phyloP scores from a whole-genome alignment of 2,329 filamentous ascomycete species.

The Sarocladium oryzae region DNA sequence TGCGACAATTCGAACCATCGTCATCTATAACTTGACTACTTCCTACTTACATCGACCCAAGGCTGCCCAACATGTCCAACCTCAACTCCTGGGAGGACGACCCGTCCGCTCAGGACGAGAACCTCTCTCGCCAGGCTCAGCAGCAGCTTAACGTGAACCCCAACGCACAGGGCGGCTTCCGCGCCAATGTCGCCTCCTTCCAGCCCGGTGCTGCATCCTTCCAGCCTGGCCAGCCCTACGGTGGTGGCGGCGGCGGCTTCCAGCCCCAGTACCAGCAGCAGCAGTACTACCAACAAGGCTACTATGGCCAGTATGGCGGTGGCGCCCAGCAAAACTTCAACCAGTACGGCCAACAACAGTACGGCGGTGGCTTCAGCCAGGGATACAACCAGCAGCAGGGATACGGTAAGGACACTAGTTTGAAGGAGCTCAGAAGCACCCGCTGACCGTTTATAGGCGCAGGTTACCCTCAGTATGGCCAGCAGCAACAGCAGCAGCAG shows the following conservation, averaged over 20 bases:
- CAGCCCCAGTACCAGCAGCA: slow-evolving; percentile 48
- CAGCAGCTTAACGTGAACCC: slow-evolving; percentile 70
- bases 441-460: slow-evolving; percentile 27
- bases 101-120: slow-evolving; percentile 68
- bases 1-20: slow-evolving; percentile 4
- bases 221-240: slow-evolving; percentile 63
- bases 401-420: slow-evolving; percentile 27
- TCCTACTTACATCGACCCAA: slow-evolving; percentile 4
- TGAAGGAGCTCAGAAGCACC: not conserved
- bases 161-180: slow-evolving; percentile 28
- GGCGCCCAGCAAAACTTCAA: slow-evolving; percentile 27
- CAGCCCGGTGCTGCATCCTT: slow-evolving; percentile 63
- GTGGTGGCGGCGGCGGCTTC: slow-evolving; percentile 40
- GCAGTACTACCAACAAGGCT: slow-evolving; percentile 44
- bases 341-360: slow-evolving; percentile 34
- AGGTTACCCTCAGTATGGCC: slow-evolving; percentile 47
- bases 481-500: slow-evolving; percentile 38
- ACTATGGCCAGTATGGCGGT: slow-evolving; percentile 53
- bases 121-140: slow-evolving; percentile 69
- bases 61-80: slow-evolving; percentile 61
- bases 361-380: slow-evolving; percentile 44
- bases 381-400: slow-evolving; percentile 36
- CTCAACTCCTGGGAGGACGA: slow-evolving; percentile 96
- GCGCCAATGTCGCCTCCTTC: slow-evolving; percentile 49
- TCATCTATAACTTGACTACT: not conserved